These are phyloP conservation scores for Aspergillus ochraceoroseus DNA, from an alignment of 2,329 filamentous ascomycete species.

Conservation along the genomic window DNA sequence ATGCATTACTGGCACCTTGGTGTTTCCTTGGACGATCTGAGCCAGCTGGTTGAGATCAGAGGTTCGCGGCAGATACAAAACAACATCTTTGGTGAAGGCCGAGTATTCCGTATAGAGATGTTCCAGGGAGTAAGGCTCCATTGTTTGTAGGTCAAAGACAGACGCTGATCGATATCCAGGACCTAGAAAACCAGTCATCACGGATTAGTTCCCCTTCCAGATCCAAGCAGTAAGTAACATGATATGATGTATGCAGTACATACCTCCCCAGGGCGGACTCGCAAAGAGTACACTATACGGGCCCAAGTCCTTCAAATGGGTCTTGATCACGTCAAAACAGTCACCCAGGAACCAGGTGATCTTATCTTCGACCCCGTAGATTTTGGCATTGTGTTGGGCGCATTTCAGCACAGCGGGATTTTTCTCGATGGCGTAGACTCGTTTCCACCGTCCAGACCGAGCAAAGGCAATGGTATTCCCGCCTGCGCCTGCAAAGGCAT, in stretches of 20 bases:
- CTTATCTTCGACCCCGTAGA: slow-evolving; percentile 72
- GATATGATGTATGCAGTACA: too few species aligned
- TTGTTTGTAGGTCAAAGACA: slow-evolving; percentile 75
- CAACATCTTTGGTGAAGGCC: slow-evolving; percentile 50
- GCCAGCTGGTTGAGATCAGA: slow-evolving; percentile 78
- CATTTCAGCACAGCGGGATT: slow-evolving; percentile 76
- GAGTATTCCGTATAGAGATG: slow-evolving; percentile 61
- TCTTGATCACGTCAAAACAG: slow-evolving; percentile 67
- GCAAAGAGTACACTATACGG: slow-evolving; percentile 60
- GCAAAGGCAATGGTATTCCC: slow-evolving; percentile 97
- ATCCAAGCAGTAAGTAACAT: too few species aligned
- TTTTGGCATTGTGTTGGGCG: slow-evolving; percentile 81
- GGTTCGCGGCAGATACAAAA: slow-evolving; percentile 79
- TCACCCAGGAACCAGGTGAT: slow-evolving; percentile 87
- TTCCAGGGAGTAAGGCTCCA: slow-evolving; percentile 78
- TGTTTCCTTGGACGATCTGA: slow-evolving; percentile 42
- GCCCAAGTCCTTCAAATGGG: slow-evolving; percentile 46
- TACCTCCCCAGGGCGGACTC: slow-evolving; percentile 70
- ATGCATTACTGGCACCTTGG: slow-evolving; percentile 71
- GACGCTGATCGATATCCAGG: slow-evolving; percentile 60
- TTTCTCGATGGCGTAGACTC: slow-evolving; percentile 83
- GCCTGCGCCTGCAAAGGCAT: slow-evolving; percentile 85
- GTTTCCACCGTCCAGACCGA: slow-evolving; percentile 69
- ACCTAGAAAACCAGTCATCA: too few species aligned
- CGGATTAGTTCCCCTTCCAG: too few species aligned